Percentiles rank a stretch among this genome's conserved stretches.
These are phyloP conservation scores for Ampelomyces quisqualis DNA, from an alignment of 2,329 filamentous ascomycete species.

Conservation along the genomic window DNA sequence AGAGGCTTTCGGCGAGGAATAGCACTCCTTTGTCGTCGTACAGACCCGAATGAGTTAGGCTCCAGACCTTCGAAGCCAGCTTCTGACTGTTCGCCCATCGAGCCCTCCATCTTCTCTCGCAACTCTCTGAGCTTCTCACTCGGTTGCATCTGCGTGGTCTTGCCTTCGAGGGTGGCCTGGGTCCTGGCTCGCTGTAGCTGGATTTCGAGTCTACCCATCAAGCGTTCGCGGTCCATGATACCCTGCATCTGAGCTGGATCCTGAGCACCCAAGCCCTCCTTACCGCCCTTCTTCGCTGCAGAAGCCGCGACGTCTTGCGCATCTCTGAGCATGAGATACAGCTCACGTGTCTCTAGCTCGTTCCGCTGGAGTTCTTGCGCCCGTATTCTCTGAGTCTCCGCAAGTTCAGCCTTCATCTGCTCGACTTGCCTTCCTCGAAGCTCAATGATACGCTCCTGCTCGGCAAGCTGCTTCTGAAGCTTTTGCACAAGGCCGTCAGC, in stretches of 20 bases:
- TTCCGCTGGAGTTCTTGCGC: conserved; percentile 91
- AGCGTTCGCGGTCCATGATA: conserved; percentile 85
- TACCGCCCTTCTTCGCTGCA: conserved; percentile 64
- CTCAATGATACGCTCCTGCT: conserved; percentile 87
- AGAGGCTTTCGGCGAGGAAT: conserved; percentile 43
- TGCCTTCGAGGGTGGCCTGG: conserved; percentile 93
- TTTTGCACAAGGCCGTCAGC: conserved; percentile 93
- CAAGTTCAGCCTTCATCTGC: conserved; percentile 82
- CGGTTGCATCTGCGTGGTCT: conserved; percentile 79
- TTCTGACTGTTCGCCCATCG: conserved; percentile 38
- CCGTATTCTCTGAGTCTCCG: conserved; percentile 79
- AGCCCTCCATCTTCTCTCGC: conserved; percentile 88
- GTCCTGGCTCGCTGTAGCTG: conserved; percentile 97
- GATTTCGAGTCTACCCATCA: conserved; percentile 92
- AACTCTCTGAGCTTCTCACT: conserved; percentile 90
- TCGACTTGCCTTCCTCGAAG: conserved; percentile 85
- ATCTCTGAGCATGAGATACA: conserved; percentile 97
- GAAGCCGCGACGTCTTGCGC: conserved; percentile 94
- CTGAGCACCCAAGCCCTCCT: conserved; percentile 57
- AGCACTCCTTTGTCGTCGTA: conserved; percentile 45
- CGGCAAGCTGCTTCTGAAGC: conserved; percentile 88
- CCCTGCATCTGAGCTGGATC: conserved; percentile 81
- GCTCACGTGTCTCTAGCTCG: conserved; percentile 90
- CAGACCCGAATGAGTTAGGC: conserved; percentile 60
- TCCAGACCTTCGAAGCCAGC: conserved; percentile 41